Base-by-base conservation (phyloP, 1,284 basidiomycete genomes). In the Puccinia triticina region DNA sequence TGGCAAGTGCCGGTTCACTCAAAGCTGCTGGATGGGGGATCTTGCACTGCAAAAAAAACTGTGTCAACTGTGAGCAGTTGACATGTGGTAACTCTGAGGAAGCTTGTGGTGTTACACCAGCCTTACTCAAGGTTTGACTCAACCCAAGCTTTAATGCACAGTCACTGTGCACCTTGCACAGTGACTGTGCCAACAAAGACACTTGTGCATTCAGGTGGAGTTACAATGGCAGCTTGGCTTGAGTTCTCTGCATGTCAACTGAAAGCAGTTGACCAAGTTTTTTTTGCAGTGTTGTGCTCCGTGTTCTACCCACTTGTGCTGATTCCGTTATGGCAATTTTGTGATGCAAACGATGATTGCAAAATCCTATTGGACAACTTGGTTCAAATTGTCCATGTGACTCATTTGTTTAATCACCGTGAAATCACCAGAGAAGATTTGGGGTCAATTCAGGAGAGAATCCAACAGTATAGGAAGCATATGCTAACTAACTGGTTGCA, bases 1-100 rank as follows among this genome's bases (percentile, higher is more conserved):
- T 21, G 18, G 48, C 21, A 74, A 50, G 46, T 34, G 72, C 46
- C n/a, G 72, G 48, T 21, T 74, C 72, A 12, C 72, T 57, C 0
- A 74, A 74, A 32, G 72, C 72, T 11, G 46, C 46, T 11, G 48
- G 55, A 34, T 74, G 26, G 48, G 48, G 46, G 26, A 74, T 55
- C n/a, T n/a, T n/a, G n/a, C n/a, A n/a, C n/a, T n/a, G n/a, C n/a
- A n/a, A n/a, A n/a, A n/a, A n/a, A n/a, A n/a, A n/a, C n/a, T n/a
- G n/a, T n/a, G n/a, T n/a, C n/a, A n/a, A n/a, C n/a, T n/a, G n/a
- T n/a, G n/a, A n/a, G n/a, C n/a, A n/a, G n/a, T n/a, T n/a, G n/a
- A n/a, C n/a, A n/a, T n/a, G n/a, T n/a, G n/a, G n/a, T n/a, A n/a
- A n/a, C n/a, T n/a, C n/a, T n/a, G n/a, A n/a, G n/a, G n/a, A n/a